Base-by-base conservation (phyloP, 495 filamentous ascomycete genomes). In the Aspergillus carlsbadensis region DNA sequence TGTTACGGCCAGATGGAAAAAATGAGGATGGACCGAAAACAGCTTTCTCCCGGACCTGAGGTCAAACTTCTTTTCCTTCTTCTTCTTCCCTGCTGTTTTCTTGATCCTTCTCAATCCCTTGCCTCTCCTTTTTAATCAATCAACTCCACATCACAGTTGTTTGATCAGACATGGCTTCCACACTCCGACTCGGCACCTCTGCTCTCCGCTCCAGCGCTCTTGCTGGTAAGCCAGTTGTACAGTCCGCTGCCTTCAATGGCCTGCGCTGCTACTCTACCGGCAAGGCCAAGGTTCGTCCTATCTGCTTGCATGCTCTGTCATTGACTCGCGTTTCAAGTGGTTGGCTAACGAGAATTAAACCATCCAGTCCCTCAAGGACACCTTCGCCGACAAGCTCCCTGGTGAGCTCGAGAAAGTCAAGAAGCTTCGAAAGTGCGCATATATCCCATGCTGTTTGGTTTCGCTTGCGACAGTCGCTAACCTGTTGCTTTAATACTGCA, bases 401-500 rank as follows among this genome's bases (percentile, higher is more conserved):
- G 89, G 84, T 69, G 92, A 98, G 83, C 88, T 96, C 74, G 95
- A 99, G 78, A 89, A 98, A 85, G 92, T 99, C 78, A 99, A 98
- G 90, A 87, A 91, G 71, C 84, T 99, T 65, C 80, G 90, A 70
- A 96, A 96, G 91, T 95, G 85, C 70, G 87, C 65, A 42, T 14
- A 60, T 8, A 29, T 29, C 40, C 61, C 48, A 37, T 46, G 35
- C 24, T 20, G 26, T 29, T 15, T 13, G 26, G 13, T 42, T 11
- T 3, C 0, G 17, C 2, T 18, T 7, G 34, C 14, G 6, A 52
- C 50, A 54, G 57, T 61, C 51, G 56, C 69, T 74, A 61, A 68
- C 24, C 36, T 40, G 42, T 56, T 49, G 8, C 26, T 43, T 52
- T 41, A 53, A 29, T 14, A 45, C n/a, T 56, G 33, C 53, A 96